These are phyloP conservation scores for Penicillium sp. DNA, from an alignment of 2,329 filamentous ascomycete genomes.

Conservation along the genomic window DNA sequence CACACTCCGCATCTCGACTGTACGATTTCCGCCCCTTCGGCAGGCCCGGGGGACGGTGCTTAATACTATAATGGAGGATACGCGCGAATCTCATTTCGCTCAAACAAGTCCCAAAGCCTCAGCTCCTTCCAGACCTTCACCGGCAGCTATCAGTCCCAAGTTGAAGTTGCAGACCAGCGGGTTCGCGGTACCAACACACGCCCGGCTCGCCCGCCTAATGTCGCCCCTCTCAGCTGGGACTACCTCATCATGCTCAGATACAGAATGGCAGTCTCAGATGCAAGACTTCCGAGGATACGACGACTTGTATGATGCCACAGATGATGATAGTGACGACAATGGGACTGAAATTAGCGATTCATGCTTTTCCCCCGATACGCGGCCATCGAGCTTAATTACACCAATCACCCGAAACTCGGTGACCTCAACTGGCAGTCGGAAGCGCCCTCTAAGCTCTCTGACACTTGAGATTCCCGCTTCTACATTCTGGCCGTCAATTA, in stretches of 20 bases:
- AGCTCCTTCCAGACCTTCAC: constrained; percentile 5
- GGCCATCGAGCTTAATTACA: constrained; percentile 49
- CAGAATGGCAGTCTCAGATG: constrained; percentile 64
- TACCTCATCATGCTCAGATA: constrained; percentile 44
- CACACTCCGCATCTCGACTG: constrained; percentile 49
- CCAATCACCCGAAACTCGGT: constrained; percentile 41
- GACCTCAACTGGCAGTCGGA: constrained; percentile 41
- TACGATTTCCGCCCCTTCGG: constrained; percentile 54
- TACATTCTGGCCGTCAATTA: constrained; percentile 56
- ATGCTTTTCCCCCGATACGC: constrained; percentile 50
- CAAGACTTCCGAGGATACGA: constrained; percentile 79
- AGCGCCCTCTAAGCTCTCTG: constrained; percentile 47
- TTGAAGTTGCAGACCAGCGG: constrained; percentile 38
- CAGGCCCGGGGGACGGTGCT: constrained; percentile 58
- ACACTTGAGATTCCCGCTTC: constrained; percentile 59
- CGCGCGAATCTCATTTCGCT: constrained; percentile 30
- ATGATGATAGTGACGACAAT: constrained; percentile 59
- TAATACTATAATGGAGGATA: constrained; percentile 65
- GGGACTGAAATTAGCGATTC: constrained; percentile 48
- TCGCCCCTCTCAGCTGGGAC: constrained; percentile 35
- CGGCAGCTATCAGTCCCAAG: constrained; percentile 23
- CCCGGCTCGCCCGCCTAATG: constrained; percentile 27
- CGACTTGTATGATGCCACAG: constrained; percentile 82
- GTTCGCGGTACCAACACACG: constrained; percentile 22
- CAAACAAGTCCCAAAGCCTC: constrained; percentile 15